Base-by-base conservation (phyloP, 192 early-diverging fungal genomes). In the Umbelopsis sp. region DNA sequence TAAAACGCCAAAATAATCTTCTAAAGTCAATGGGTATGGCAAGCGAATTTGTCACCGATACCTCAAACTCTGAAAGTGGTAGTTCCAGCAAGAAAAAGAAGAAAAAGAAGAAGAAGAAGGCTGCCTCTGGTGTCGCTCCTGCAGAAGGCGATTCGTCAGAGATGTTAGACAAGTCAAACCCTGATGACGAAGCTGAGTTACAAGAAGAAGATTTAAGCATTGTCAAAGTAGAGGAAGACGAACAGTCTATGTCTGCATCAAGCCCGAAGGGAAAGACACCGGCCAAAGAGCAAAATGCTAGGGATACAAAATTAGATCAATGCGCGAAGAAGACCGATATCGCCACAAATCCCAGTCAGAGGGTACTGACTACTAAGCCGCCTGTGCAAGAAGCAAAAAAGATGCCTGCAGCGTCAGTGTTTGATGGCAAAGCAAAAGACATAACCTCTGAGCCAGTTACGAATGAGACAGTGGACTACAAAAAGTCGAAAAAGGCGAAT, bases 21-120 rank as follows among this genome's bases (percentile, higher is more conserved):
- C 67, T 87, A 13, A 85, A 85, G 46, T 85, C 83, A 22, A 85
- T 87, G 23, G 84, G 82, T 22, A 78, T 74, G 3, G 55, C 77
- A 6, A 69, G 79, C 5, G 71, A 74, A 5, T 71, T 77, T 15
- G 69, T 72, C 25, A 69, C 73, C 10, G 78, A 80, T 20, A 71
- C 75, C 51, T 58, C 41, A 0, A 68, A 66, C 10, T 45, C 48
- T 12, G 12, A 30, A 3, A 21, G 70, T 8, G 53, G 70, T 2
- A 27, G 58, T 4, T 25, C 64, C 13, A 70, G 51, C 20, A 58
- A 58, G 10, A 77, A 67, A 48, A 77, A 70, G 30, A 66, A 46
- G 44, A 66, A 66, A 12, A 66, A 81, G 64, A 84, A 79, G 68
- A 84, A 79, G 67, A 77, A 81, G 73, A 81, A 81, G 68, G 77